A percentile compares a stretch with the other conserved stretches of the same genome.
These are phyloP conservation scores for Pythium phragmiticola DNA, from an alignment of 352 stramenopile genomes.

Conservation along the genomic window DNA sequence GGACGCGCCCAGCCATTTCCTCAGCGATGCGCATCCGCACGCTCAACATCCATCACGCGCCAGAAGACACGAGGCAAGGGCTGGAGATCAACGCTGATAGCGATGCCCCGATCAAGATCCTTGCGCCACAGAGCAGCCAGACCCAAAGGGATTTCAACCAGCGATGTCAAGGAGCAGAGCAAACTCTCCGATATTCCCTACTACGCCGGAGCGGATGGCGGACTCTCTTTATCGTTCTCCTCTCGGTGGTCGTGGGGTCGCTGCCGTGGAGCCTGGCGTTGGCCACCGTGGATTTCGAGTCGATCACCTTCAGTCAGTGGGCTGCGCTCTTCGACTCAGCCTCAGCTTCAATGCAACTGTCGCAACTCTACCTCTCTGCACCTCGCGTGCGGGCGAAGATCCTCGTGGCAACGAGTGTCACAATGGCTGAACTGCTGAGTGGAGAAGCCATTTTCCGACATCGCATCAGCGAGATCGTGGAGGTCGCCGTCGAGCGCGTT, in stretches of 20 bases:
- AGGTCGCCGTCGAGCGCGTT: conserved; percentile 20
- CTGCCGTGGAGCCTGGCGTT: neutral
- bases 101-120: neutral
- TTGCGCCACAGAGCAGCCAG: neutral
- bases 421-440: conserved; percentile 28
- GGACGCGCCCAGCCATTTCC: neutral
- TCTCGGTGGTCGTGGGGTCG: neutral
- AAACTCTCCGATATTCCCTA: neutral
- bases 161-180: neutral
- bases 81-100: too few relatives aligned
- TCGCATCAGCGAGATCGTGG: conserved; percentile 30
- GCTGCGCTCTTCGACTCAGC: conserved; percentile 4
- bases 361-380: conserved; percentile 23
- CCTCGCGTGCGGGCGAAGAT: conserved; percentile 34
- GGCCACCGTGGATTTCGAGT: neutral
- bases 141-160: neutral
- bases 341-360: conserved; percentile 9
- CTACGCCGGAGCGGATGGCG: neutral
- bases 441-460: conserved; percentile 28
- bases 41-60: conserved; percentile 1
- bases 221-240: neutral
- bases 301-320: conserved; percentile 19
- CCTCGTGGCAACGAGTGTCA: conserved; percentile 24
- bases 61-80: neutral
- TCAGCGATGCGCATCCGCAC: conserved; percentile 16